Evolutionary conservation across 2,329 filamentous ascomycete species (phyloP).

Genomic region (Paraphaeosphaeria sporulosa): DNA sequence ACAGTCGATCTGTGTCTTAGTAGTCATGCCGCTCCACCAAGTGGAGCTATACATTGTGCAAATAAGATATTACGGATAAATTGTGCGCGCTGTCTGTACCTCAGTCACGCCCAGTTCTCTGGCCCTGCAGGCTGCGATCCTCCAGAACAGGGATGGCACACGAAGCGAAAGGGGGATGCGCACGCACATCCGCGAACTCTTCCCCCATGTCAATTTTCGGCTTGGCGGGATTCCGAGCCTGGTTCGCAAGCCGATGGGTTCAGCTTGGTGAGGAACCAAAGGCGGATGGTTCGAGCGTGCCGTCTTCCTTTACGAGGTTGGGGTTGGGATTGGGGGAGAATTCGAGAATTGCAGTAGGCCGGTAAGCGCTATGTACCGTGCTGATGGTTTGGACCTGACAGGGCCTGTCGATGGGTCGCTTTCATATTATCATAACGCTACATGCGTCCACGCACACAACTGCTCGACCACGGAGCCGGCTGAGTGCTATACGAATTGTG

Average conservation of each 20-base stretch:
- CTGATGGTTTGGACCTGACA: constrained; percentile 3
- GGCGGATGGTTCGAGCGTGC: constrained; percentile 10
- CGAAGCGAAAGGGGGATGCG: constrained; percentile 10
- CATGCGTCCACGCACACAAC: no score
- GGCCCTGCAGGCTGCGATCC: constrained; percentile 1
- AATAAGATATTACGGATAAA: constrained; percentile 9
- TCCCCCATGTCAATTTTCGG: not conserved
- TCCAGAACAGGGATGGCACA: not conserved
- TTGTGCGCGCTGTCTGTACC: constrained; percentile 2
- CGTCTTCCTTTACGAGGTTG: constrained; percentile 5
- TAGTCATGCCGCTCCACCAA: not conserved
- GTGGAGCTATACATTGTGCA: not conserved
- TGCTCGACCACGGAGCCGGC: not conserved
- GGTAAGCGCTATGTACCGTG: constrained; percentile 6
- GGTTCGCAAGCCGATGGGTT: not conserved
- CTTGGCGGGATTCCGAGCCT: not conserved
- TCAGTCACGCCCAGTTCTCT: not conserved
- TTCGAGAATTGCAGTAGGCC: not conserved
- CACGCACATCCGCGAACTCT: constrained; percentile 2
- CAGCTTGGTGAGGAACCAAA: constrained; percentile 2
- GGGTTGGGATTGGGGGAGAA: constrained; percentile 12
- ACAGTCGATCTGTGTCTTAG: not conserved
- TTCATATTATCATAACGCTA: not conserved
- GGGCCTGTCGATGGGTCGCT: not conserved
- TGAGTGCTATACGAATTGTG: not conserved